Conservation (phyloP, 371 early-diverging fungal genomes). For the Lichtheimia corymbifera region DNA sequence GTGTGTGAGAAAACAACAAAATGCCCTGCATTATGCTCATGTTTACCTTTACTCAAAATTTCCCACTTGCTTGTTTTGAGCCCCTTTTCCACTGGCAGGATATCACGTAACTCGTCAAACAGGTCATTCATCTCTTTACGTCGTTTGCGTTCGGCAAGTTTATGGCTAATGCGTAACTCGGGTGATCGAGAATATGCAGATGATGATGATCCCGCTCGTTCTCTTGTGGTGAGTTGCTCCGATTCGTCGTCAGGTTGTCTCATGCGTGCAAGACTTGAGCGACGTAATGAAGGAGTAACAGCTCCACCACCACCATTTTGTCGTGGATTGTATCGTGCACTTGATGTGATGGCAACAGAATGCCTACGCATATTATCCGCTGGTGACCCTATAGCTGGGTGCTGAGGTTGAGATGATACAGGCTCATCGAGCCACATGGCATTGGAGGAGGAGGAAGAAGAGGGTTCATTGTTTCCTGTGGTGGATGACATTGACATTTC, state of each 20-base stretch:
- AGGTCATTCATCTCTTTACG: slow-evolving; percentile 81
- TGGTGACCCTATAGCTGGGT: not conserved
- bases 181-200: slow-evolving; percentile 57
- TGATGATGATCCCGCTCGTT: not conserved
- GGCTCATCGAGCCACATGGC: slow-evolving; percentile 19
- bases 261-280: not conserved
- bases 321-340: not conserved
- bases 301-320: not conserved
- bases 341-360: slow-evolving; percentile 21
- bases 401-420: not conserved
- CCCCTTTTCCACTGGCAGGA: slow-evolving; percentile 68
- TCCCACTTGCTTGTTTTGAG: slow-evolving; percentile 82
- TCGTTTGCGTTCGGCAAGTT: slow-evolving; percentile 78
- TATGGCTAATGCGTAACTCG: slow-evolving; percentile 67
- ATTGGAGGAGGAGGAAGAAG: slow-evolving; percentile 1
- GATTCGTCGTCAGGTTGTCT: not conserved
- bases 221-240: not conserved
- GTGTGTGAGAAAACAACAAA: not conserved
- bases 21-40: not conserved
- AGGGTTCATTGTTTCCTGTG: not conserved
- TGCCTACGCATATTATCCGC: slow-evolving; percentile 17
- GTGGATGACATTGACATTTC: slow-evolving; percentile 7
- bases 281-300: slow-evolving; percentile 5
- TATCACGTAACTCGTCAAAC: slow-evolving; percentile 74
- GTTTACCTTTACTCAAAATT: slow-evolving; percentile 68